Evolutionary conservation across 768 basidiomycete species (phyloP).

Genomic region (Favolaschia claudopus): DNA sequence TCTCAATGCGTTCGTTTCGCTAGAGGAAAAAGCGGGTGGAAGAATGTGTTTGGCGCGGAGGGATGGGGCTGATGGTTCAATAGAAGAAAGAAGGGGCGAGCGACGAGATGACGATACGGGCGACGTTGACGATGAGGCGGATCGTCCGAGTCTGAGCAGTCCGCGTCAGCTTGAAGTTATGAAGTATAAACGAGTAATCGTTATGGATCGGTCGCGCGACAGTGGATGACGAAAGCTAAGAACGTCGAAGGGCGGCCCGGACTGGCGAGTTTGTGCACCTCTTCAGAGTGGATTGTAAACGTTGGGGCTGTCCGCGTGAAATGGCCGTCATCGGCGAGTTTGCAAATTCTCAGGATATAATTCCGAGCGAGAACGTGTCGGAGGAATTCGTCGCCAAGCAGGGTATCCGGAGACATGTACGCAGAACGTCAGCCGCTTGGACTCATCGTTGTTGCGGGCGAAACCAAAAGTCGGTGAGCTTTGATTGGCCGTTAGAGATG

Average conservation of each 20-base stretch:
- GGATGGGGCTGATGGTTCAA: too few species aligned
- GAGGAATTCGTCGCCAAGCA: slow-evolving; percentile 91
- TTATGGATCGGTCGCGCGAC: slow-evolving; percentile 75
- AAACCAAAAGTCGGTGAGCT: slow-evolving; percentile 99
- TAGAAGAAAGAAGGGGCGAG: too few species aligned
- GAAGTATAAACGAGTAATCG: too few species aligned
- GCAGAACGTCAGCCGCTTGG: slow-evolving; percentile 86
- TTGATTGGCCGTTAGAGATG: slow-evolving; percentile 91
- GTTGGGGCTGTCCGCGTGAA: slow-evolving; percentile 81
- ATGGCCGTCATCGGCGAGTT: slow-evolving; percentile 82
- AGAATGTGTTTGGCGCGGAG: too few species aligned
- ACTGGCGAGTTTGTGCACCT: slow-evolving; percentile 72
- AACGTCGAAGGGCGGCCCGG: slow-evolving; percentile 83
- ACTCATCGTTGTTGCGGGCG: slow-evolving; percentile 90
- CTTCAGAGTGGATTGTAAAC: slow-evolving; percentile 79
- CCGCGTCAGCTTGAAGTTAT: too few species aligned
- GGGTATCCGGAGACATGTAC: slow-evolving; percentile 97
- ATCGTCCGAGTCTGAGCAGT: too few species aligned
- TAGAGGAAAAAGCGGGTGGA: too few species aligned
- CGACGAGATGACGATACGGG: too few species aligned
- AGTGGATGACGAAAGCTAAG: slow-evolving; percentile 79
- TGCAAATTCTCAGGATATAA: slow-evolving; percentile 92
- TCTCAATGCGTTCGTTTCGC: too few species aligned
- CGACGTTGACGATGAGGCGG: too few species aligned
- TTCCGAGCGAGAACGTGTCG: slow-evolving; percentile 92